A percentile compares a stretch with the other conserved stretches of the same genome.
These are phyloP conservation scores for Trypanosoma theileri DNA, from an alignment of 208 protist genomes.

Conservation along the genomic window DNA sequence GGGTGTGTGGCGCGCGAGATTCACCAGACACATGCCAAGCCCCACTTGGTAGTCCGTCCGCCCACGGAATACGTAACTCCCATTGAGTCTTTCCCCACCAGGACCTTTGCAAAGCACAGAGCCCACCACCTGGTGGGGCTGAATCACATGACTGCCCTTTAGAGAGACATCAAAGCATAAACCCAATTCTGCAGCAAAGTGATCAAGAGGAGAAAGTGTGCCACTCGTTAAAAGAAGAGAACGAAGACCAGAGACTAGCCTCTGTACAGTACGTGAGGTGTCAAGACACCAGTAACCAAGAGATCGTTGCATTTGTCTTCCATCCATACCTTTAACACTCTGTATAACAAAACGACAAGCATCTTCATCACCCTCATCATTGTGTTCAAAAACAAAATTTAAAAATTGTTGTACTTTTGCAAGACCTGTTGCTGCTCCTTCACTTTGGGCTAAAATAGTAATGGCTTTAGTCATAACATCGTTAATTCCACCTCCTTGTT, in stretches of 20 bases:
- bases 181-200: conserved; percentile 92
- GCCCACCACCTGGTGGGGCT: conserved; percentile 59
- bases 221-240: conserved; percentile 95
- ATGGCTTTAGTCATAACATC: conserved; percentile 67
- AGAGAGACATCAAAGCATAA: conserved; percentile 80
- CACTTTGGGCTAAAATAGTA: conserved; percentile 57
- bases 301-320: conserved; percentile 20
- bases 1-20: conserved; percentile 87
- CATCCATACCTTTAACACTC: conserved; percentile 14
- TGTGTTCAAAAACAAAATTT: conserved; percentile 51
- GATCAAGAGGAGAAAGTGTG: conserved; percentile 94
- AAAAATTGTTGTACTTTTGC: conserved; percentile 80
- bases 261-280: conserved; percentile 66
- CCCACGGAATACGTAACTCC: conserved; percentile 75
- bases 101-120: conserved; percentile 71
- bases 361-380: conserved; percentile 30
- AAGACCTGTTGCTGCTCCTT: conserved; percentile 54
- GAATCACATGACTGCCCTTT: conserved; percentile 93
- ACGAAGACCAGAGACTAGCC: conserved; percentile 40
- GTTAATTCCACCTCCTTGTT: conserved; percentile 39
- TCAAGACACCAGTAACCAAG: conserved; percentile 95
- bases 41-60: conserved; percentile 73
- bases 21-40: conserved; percentile 87
- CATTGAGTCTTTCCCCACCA: conserved; percentile 76
- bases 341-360: conserved; percentile 70